Conservation (phyloP, 2,329 filamentous ascomycete species). For the Claviceps arundinis region DNA sequence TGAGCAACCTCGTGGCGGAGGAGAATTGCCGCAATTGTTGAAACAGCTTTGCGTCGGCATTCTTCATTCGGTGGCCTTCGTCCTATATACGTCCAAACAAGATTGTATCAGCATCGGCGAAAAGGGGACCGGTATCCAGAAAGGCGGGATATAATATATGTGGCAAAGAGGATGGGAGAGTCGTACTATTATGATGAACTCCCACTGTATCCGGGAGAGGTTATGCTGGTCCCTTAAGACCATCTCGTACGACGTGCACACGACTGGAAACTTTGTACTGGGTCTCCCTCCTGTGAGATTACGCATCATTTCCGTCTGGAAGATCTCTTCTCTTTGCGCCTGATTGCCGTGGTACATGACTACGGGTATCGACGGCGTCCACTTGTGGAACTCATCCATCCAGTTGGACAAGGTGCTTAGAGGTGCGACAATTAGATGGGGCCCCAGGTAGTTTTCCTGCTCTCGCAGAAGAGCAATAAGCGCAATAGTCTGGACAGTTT, state of each 20-base stretch:
- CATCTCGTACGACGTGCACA: constrained; percentile 94
- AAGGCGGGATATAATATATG: no score
- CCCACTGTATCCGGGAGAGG: constrained; percentile 78
- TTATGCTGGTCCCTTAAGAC: constrained; percentile 80
- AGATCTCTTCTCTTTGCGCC: constrained; percentile 61
- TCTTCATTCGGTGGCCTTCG: constrained; percentile 94
- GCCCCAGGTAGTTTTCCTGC: constrained; percentile 68
- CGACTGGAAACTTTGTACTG: constrained; percentile 64
- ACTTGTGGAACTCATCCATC: constrained; percentile 85
- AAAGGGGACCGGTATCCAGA: not conserved
- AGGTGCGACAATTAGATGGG: constrained; percentile 81
- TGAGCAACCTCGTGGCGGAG: constrained; percentile 80
- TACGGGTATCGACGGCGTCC: constrained; percentile 80
- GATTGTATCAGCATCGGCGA: not conserved
- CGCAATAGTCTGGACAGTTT: constrained; percentile 84
- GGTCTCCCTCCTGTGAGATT: constrained; percentile 49
- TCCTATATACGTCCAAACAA: constrained; percentile 40
- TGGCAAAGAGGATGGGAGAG: not conserved
- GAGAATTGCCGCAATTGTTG: constrained; percentile 78
- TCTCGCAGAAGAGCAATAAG: constrained; percentile 79
- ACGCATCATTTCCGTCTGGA: constrained; percentile 55
- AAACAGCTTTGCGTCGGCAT: constrained; percentile 85
- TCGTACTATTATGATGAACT: constrained; percentile 84
- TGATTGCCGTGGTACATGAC: constrained; percentile 84
- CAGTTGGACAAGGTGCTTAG: constrained; percentile 89